Base-by-base conservation (phyloP, 441 rosid genomes). In the Mallotus repandus region DNA sequence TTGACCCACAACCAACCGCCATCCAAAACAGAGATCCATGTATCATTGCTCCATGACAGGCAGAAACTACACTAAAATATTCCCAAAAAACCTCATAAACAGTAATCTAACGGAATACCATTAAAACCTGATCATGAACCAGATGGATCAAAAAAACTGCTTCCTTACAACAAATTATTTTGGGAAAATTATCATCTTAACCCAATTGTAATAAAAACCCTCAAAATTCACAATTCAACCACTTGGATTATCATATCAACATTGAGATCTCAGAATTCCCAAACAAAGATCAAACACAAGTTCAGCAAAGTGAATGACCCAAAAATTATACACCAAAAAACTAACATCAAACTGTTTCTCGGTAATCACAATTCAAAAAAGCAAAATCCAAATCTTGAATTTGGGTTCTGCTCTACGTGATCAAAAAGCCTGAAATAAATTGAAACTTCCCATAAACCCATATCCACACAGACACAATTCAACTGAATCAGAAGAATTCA, bases 181-280 rank as follows among this genome's bases (percentile, higher is more conserved):
- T 41, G 41, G 50, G 38, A 18, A n/a, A 68, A 12, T 15, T 22
- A 10, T 63, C 7, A 49, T 49, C n/a, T 49, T n/a, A 15, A 6
- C 35, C 21, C 32, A 64, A 66, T 66, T 66, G 25, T 21, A 66
- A 19, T 69, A 35, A 14, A 43, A 25, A 10, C n/a, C 60, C 25
- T 29, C 5, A 29, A 6, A 68, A n/a, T 16, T 11, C 29, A 54
- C 6, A 54, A 21, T 9, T 8, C 69, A 66, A 12, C 35, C 21
- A 14, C 41, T 19, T 53, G 49, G 55, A 19, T 64, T 38, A 64
- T 63, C 64, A 55, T 46, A 45, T 35, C 16, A 70, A 46, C 16
- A 0, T 32, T 10, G 21, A 71, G 81, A 77, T 74, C 67, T 68
- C 19, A 63, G 57, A 56, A 62, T 38, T 57, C 73, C 74, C 43